Percentiles rank a stretch among this genome's conserved stretches.
Conservation (phyloP, 2,329 filamentous ascomycete species). For the Neonectria punicea region DNA sequence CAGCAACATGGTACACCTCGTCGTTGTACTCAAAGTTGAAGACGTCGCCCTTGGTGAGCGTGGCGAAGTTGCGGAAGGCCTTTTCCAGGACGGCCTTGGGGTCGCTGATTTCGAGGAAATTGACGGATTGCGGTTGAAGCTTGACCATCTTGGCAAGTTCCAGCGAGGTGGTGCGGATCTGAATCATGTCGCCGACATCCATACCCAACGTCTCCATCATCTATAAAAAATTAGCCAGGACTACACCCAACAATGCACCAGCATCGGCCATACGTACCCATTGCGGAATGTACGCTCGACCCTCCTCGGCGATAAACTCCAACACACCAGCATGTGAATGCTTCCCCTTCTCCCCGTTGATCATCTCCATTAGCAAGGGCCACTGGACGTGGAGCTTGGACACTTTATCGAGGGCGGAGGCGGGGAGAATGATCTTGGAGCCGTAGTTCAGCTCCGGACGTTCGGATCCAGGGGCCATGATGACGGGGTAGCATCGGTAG, state of each 20-base stretch:
- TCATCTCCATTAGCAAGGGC: constrained; percentile 95
- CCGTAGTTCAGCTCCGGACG: constrained; percentile 92
- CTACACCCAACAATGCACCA: neutral
- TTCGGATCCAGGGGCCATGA: constrained; percentile 92
- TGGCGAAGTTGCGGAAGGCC: constrained; percentile 94
- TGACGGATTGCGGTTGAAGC: constrained; percentile 90
- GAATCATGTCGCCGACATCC: constrained; percentile 92
- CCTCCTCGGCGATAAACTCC: constrained; percentile 97
- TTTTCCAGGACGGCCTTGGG: constrained; percentile 97
- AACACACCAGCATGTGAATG: constrained; percentile 94
- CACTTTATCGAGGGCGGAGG: constrained; percentile 95
- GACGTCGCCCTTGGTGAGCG: constrained; percentile 90
- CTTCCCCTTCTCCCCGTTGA: constrained; percentile 83
- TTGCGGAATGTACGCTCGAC: constrained; percentile 93
- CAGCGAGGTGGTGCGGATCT: constrained; percentile 94
- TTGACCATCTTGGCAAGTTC: constrained; percentile 94
- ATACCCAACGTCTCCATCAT: constrained; percentile 93
- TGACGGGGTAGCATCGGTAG: constrained; percentile 95
- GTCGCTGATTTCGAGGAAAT: constrained; percentile 96
- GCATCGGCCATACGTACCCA: constrained; percentile 70
- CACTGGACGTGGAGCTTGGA: constrained; percentile 96
- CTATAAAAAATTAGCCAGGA: constrained; percentile 57
- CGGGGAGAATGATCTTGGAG: constrained; percentile 97
- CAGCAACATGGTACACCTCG: constrained; percentile 89
- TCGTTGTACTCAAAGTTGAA: constrained; percentile 99